phyloP scores from a whole-genome alignment of 2,329 filamentous ascomycete species.

The Sclerotinia trifoliorum region DNA sequence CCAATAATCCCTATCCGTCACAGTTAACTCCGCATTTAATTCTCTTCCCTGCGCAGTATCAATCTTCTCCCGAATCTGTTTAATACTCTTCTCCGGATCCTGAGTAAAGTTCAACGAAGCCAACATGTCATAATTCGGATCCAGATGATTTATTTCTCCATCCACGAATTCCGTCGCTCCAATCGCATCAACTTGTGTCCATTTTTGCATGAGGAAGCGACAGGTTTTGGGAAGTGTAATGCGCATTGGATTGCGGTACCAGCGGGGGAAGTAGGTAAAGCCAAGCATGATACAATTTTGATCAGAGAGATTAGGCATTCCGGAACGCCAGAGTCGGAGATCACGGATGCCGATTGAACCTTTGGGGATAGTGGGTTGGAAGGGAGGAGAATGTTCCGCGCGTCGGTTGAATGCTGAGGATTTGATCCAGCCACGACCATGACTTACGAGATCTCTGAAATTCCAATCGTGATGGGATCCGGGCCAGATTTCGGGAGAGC shows the following conservation, averaged over 20 bases:
- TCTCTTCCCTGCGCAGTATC: conserved; percentile 6
- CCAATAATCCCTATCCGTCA: conserved; percentile 15
- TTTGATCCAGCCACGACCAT: conserved; percentile 24
- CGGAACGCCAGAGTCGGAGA: conserved; percentile 47
- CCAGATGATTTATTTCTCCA: conserved; percentile 11
- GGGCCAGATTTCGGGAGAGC: conserved; percentile 52
- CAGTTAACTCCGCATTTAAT: background rate
- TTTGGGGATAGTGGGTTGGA: conserved; percentile 21
- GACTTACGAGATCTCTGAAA: conserved; percentile 10
- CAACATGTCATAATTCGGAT: background rate
- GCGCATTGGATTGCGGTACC: conserved; percentile 22
- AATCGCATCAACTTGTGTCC: conserved; percentile 11
- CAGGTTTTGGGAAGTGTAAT: background rate
- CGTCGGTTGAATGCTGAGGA: conserved; percentile 39
- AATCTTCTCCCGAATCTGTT: conserved; percentile 1
- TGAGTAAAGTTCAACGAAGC: conserved; percentile 18
- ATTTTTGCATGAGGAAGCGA: background rate
- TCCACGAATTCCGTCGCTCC: conserved; percentile 12
- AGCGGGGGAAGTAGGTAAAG: conserved; percentile 21
- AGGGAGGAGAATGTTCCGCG: conserved; percentile 18
- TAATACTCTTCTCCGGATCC: background rate
- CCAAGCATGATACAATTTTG: conserved; percentile 55
- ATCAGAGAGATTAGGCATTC: conserved; percentile 55
- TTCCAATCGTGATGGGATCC: conserved; percentile 43
- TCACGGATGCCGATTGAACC: conserved; percentile 25